Evolutionary conservation across 257 asterid species (phyloP).

Genomic region (Paraleonurus japonicus): DNA sequence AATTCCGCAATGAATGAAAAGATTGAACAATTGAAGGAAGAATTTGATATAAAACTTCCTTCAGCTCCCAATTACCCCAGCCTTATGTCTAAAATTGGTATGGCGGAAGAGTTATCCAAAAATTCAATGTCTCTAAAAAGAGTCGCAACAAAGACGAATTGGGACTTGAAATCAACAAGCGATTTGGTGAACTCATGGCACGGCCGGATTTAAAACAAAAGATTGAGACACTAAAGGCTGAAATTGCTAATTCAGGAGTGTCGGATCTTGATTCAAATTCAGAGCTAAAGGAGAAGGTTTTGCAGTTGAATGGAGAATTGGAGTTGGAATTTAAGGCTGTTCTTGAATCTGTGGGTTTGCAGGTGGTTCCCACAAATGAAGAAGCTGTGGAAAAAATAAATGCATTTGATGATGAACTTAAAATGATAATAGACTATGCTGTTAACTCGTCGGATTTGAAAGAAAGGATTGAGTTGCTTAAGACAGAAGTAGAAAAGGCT

Average conservation of each 20-base stretch:
- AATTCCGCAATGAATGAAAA: slow-evolving; percentile 52
- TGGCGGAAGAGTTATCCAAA: slow-evolving; percentile 53
- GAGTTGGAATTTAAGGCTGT: slow-evolving; percentile 43
- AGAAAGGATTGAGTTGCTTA: slow-evolving; percentile 61
- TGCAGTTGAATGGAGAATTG: slow-evolving; percentile 51
- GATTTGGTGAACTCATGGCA: slow-evolving; percentile 44
- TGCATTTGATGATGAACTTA: slow-evolving; percentile 48
- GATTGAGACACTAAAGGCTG: slow-evolving; percentile 54
- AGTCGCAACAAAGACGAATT: slow-evolving; percentile 38
- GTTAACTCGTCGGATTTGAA: slow-evolving; percentile 59
- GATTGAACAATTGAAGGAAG: slow-evolving; percentile 52
- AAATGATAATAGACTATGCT: slow-evolving; percentile 44
- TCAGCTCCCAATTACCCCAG: slow-evolving; percentile 63
- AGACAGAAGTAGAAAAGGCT: slow-evolving; percentile 48
- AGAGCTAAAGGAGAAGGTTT: slow-evolving; percentile 56
- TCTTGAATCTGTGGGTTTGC: slow-evolving; percentile 54
- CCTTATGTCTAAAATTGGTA: slow-evolving; percentile 53
- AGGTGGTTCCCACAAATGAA: slow-evolving; percentile 32
- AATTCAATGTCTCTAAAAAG: slow-evolving; percentile 37
- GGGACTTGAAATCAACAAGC: slow-evolving; percentile 54
- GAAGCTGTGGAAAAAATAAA: slow-evolving; percentile 42
- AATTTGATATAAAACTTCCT: slow-evolving; percentile 54
- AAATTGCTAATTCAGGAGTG: slow-evolving; percentile 49
- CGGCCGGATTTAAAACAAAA: slow-evolving; percentile 56
- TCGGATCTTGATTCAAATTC: slow-evolving; percentile 39